Conservation (phyloP, 257 asterid genomes). For the Lantana camara region DNA sequence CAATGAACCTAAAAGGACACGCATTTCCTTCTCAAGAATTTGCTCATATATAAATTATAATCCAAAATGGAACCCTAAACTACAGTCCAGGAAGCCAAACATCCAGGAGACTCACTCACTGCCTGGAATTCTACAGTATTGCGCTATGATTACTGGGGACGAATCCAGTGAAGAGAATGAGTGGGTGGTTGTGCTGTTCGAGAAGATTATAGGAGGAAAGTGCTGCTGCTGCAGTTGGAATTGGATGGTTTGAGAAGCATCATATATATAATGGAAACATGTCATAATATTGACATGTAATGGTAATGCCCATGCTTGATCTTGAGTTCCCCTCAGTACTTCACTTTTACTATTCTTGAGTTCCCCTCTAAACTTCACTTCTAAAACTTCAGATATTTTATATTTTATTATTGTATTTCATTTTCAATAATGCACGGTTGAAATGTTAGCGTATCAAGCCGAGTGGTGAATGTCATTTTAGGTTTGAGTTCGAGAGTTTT, state of each 20-base stretch:
- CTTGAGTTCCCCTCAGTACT: too few species aligned
- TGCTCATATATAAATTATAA: background rate
- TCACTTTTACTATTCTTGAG: constrained; percentile 28
- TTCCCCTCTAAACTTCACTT: constrained; percentile 40
- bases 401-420: background rate
- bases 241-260: too few species aligned
- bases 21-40: constrained; percentile 20
- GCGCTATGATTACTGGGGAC: constrained; percentile 19
- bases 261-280: background rate
- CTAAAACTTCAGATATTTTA: background rate
- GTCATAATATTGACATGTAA: background rate
- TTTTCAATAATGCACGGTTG: background rate
- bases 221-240: too few species aligned
- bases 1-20: constrained; percentile 28
- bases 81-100: constrained; percentile 17
- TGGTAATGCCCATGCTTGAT: too few species aligned
- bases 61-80: constrained; percentile 21
- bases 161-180: constrained; percentile 13
- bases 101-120: constrained; percentile 14
- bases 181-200: background rate
- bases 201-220: too few species aligned
- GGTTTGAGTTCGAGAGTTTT: too few species aligned
- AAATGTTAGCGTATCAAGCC: background rate
- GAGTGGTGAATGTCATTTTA: too few species aligned
- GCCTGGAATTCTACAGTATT: background rate